Evolutionary conservation across 2,329 filamentous ascomycete species (phyloP).

Genomic region (Xylariaceae sp.): DNA sequence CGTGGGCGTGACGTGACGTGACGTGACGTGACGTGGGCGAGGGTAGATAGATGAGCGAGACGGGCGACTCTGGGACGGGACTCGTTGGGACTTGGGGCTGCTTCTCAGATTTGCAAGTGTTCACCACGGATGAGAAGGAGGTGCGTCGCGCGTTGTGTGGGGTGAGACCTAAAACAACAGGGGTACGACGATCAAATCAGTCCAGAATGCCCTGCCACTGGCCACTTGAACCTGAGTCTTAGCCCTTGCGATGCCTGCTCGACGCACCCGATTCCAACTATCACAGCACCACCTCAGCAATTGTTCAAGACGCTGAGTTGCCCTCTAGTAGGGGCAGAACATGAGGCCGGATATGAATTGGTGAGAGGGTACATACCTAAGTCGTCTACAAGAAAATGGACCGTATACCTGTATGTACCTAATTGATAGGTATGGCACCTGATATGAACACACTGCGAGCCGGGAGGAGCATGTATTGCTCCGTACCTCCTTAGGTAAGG

Average conservation of each 20-base stretch:
- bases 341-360: no score
- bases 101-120: slow-evolving; percentile 21
- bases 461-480: not conserved
- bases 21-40: slow-evolving; percentile 15
- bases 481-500: not conserved
- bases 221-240: no score
- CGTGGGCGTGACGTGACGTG: slow-evolving; percentile 10
- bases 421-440: no score
- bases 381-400: no score
- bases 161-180: slow-evolving; percentile 22
- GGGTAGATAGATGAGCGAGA: slow-evolving; percentile 5
- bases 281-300: no score
- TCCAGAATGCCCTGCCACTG: no score
- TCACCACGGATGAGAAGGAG: slow-evolving; percentile 5
- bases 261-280: no score
- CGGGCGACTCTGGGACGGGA: slow-evolving; percentile 24
- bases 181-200: slow-evolving; percentile 25
- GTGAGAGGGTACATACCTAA: no score
- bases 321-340: no score
- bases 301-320: no score
- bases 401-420: not conserved
- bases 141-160: slow-evolving; percentile 27
- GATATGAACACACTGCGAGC: no score
- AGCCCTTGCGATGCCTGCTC: no score
- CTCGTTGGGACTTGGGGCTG: slow-evolving; percentile 20